These are phyloP conservation scores for Phylloboletellus chloephorus DNA, from an alignment of 1,284 basidiomycete genomes.

Conservation along the genomic window DNA sequence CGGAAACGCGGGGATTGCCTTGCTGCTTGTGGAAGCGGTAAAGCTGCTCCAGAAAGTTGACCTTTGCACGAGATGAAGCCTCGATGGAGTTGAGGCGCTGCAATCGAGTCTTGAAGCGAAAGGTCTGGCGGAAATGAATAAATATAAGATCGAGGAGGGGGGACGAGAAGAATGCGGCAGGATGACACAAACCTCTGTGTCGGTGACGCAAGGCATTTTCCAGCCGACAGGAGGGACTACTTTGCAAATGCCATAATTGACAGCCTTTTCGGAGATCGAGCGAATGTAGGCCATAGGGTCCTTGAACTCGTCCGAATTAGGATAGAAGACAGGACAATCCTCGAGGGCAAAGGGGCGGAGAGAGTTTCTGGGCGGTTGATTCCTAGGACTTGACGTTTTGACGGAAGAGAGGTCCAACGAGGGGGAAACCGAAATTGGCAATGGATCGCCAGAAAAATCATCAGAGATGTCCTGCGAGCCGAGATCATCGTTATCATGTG, in stretches of 20 bases:
- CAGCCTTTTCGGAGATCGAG: constrained; percentile 73
- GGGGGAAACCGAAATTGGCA: constrained; percentile 56
- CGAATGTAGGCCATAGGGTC: constrained; percentile 96
- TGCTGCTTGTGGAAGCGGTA: constrained; percentile 91
- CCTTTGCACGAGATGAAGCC: constrained; percentile 91
- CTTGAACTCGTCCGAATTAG: constrained; percentile 84
- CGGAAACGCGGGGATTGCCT: constrained; percentile 78
- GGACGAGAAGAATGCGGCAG: constrained; percentile 27
- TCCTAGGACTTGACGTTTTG: constrained; percentile 56
- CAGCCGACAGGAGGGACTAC: constrained; percentile 91
- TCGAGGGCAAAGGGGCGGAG: constrained; percentile 78
- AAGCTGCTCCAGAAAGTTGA: constrained; percentile 96
- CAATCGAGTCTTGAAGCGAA: constrained; percentile 93
- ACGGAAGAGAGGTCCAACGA: constrained; percentile 63
- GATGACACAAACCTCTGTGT: constrained; percentile 68
- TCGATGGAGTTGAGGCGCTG: constrained; percentile 96
- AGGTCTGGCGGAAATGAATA: constrained; percentile 49
- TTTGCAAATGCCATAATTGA: constrained; percentile 90
- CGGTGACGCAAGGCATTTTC: constrained; percentile 96
- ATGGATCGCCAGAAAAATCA: constrained; percentile 43
- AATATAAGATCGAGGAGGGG: constrained; percentile 22
- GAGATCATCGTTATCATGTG: constrained; percentile 45
- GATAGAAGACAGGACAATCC: constrained; percentile 89
- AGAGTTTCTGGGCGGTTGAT: constrained; percentile 35
- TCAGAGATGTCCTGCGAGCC: constrained; percentile 38